phyloP scores from a whole-genome alignment of 2,329 filamentous ascomycete genomes.

The Xylaria hypoxylon region DNA sequence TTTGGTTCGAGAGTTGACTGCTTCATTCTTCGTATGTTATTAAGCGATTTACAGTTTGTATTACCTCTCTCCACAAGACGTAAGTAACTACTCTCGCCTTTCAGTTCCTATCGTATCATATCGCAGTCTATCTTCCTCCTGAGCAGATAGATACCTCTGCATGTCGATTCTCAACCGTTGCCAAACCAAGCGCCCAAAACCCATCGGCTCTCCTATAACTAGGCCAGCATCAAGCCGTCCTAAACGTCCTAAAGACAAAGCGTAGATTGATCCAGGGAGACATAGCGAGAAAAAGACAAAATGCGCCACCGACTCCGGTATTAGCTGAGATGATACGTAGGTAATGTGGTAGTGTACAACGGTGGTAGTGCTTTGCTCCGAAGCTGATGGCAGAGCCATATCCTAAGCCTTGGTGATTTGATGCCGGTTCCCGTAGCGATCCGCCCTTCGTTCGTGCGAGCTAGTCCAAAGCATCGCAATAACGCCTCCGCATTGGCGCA shows the following conservation, averaged over 20 bases:
- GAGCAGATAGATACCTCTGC: not conserved
- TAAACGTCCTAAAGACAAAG: conserved; percentile 3
- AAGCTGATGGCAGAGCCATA: not conserved
- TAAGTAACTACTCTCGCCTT: not conserved
- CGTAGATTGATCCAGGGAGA: conserved; percentile 7
- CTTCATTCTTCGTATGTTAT: not conserved
- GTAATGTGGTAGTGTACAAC: conserved; percentile 34
- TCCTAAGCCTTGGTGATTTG: not conserved
- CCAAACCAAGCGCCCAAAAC: conserved; percentile 11
- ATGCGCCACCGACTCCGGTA: conserved; percentile 33
- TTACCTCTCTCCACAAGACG: conserved; percentile 6
- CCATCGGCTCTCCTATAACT: conserved; percentile 13
- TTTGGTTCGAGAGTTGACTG: not conserved
- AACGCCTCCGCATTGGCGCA: conserved; percentile 53
- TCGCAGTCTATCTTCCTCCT: not conserved
- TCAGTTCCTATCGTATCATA: conserved; percentile 1
- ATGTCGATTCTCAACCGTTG: conserved; percentile 14
- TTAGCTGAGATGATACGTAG: conserved; percentile 24
- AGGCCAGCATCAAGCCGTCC: conserved; percentile 1
- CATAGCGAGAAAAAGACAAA: conserved; percentile 20
- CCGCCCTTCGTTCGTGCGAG: conserved; percentile 10
- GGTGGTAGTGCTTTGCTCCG: conserved; percentile 5
- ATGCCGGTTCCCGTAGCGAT: conserved; percentile 7
- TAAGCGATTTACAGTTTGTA: conserved; percentile 9
- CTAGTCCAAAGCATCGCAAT: conserved; percentile 34